Conservation (phyloP, 78 protist species). For the Dictyostelium brefeldianum region DNA sequence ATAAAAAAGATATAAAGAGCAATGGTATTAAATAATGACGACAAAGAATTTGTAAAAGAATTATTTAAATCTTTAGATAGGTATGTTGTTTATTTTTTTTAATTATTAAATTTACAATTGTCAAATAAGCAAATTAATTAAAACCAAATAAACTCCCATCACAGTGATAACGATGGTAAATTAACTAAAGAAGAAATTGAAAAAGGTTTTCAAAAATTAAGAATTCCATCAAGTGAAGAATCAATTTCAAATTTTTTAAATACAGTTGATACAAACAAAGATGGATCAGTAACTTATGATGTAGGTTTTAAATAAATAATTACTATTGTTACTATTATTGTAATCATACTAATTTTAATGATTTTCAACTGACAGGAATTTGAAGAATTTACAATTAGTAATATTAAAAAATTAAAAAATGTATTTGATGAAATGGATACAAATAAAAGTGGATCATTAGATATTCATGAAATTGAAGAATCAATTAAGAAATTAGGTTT, state of each 20-base stretch:
- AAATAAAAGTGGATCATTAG: conserved; percentile 40
- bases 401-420: conserved; percentile 12
- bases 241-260: conserved; percentile 1
- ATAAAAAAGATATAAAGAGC: not conserved
- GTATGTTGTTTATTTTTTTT: not conserved
- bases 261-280: conserved; percentile 32
- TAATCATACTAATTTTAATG: not conserved
- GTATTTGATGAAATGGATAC: conserved; percentile 55
- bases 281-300: conserved; percentile 23
- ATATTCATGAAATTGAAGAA: conserved; percentile 55
- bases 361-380: conserved; percentile 69
- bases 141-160: not conserved
- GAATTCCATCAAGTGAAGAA: conserved; percentile 36
- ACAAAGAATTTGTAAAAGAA: conserved; percentile 24
- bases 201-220: conserved; percentile 55
- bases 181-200: conserved; percentile 36
- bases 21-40: conserved; percentile 13
- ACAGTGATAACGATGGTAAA: conserved; percentile 48
- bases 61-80: conserved; percentile 32
- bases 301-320: conserved; percentile 33
- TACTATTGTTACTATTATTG: too few relatives aligned
- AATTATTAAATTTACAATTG: too few relatives aligned
- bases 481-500: conserved; percentile 39
- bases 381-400: conserved; percentile 15
- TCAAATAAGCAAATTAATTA: not conserved